Evolutionary conservation across 306 rosid genomes (phyloP), one percentile per base, ranked within the genome.

Genomic region (Cyclanthera cordifolia): DNA sequence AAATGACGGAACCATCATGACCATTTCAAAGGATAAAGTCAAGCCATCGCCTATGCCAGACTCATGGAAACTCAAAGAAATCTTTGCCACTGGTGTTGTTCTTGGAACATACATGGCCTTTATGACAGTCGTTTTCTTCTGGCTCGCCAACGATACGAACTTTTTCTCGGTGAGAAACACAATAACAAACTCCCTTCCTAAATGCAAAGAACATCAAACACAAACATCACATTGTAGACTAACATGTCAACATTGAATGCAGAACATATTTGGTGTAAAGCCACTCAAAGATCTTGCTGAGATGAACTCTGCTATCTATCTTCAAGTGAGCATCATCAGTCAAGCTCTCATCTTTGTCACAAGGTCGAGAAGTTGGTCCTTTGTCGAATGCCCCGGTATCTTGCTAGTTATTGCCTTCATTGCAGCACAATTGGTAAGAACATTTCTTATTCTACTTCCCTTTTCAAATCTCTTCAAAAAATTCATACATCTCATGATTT

Each of bases 41-140:
- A 88, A 76, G 72, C 97, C 97, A 45, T 91, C 97, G n/a, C 97
- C 95, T 34, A 11, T 88, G n/a, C 97, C 97, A 3, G 97, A 91
- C 72, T 91, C 97, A 72, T 91, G 97, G 97, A 91, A 88, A 77
- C 95, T 91, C 27, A 82, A 86, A 19, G 97, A 91, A 74, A 91
- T 91, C 53, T 91, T 91, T 20, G 90, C 87, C 27, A 91, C 95
- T 0, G 97, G 97, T 13, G 3, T 88, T 63, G 84, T 91, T 70
- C 96, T 91, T 39, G 97, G 97, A 41, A 24, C 91, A 72, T 91
- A 91, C 90, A 80, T 88, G 95, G 96, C 97, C 54, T n/a, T 91
- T 76, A 81, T 85, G 78, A 85, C 95, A 9, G 96, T 75, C 2
- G 57, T 85, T 68, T 91, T 91, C 88, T 91, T 91, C 82, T 86